A percentile compares a stretch with the other conserved stretches of the same genome.
Conservation (phyloP, 208 protist genomes). For the Leishmania turanica region DNA sequence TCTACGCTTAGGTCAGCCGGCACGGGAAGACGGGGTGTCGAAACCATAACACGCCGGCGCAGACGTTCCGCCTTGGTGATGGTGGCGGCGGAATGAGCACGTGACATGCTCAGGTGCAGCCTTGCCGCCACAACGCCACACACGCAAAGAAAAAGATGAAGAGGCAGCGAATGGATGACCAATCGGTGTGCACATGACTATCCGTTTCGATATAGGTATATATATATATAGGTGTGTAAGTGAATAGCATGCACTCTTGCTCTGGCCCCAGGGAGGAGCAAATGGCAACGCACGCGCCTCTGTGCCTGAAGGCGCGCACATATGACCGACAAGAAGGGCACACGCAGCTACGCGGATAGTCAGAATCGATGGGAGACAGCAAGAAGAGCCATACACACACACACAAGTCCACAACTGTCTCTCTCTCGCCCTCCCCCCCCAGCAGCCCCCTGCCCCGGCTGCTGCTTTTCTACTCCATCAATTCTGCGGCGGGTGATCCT, state of each 20-base stretch:
- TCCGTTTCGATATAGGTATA: background rate
- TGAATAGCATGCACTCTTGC: background rate
- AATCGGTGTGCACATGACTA: background rate
- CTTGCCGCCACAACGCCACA: background rate
- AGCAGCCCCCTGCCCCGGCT: background rate
- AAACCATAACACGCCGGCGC: background rate
- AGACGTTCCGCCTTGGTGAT: background rate
- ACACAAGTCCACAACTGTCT: too few species aligned
- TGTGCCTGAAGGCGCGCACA: background rate
- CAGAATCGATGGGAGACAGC: too few species aligned
- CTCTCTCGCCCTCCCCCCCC: background rate
- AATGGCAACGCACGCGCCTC: background rate
- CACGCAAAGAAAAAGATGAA: background rate
- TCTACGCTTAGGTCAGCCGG: background rate
- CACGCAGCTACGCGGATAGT: background rate
- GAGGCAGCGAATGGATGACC: background rate
- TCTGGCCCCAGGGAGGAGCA: background rate
- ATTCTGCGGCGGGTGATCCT: constrained; percentile 26
- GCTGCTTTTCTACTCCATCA: constrained; percentile 19
- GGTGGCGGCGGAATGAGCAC: background rate
- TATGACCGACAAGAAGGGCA: background rate
- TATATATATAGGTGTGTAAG: background rate
- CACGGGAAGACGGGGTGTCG: background rate
- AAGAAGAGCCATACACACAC: background rate
- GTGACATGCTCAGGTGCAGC: background rate